Evolutionary conservation across 192 early-diverging fungal genomes (phyloP).

Genomic region (Geranomyces michiganensis): DNA sequence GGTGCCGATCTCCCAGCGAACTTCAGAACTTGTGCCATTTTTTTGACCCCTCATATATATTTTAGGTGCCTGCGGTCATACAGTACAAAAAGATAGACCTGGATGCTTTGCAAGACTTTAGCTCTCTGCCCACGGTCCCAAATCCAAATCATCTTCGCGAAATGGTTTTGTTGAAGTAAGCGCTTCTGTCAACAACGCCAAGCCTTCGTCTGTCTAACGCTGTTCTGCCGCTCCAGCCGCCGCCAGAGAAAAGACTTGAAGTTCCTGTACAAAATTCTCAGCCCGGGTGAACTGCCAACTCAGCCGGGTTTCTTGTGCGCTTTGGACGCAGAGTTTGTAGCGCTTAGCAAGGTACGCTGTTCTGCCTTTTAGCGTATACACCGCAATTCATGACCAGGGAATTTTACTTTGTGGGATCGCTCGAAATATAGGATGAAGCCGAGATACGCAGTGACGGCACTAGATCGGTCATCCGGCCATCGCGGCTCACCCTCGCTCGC

Average conservation of each 20-base stretch:
- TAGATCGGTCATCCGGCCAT: slow-evolving; percentile 76
- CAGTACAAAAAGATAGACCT: slow-evolving; percentile 68
- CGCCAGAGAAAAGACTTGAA: slow-evolving; percentile 41
- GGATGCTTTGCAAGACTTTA: slow-evolving; percentile 52
- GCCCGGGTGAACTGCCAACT: slow-evolving; percentile 61
- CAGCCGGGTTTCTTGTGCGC: slow-evolving; percentile 70
- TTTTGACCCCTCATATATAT: slow-evolving; percentile 33
- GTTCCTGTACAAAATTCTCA: slow-evolving; percentile 53
- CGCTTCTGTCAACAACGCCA: neutral
- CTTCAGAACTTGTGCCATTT: neutral
- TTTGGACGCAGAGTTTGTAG: slow-evolving; percentile 96
- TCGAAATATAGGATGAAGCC: slow-evolving; percentile 74
- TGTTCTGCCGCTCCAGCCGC: slow-evolving; percentile 32
- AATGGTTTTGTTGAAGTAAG: slow-evolving; percentile 65
- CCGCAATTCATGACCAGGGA: too few species aligned
- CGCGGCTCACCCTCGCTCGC: slow-evolving; percentile 80
- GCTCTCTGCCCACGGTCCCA: slow-evolving; percentile 41
- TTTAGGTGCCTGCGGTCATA: slow-evolving; percentile 60
- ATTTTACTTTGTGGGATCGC: neutral
- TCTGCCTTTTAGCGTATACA: too few species aligned
- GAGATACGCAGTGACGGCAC: slow-evolving; percentile 95
- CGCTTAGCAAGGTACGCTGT: slow-evolving; percentile 57
- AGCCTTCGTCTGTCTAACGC: neutral
- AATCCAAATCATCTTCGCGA: slow-evolving; percentile 59
- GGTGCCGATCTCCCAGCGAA: too few species aligned